These are phyloP conservation scores for Mikania micrantha DNA, from an alignment of 129 eudicot genomes.

Conservation along the genomic window DNA sequence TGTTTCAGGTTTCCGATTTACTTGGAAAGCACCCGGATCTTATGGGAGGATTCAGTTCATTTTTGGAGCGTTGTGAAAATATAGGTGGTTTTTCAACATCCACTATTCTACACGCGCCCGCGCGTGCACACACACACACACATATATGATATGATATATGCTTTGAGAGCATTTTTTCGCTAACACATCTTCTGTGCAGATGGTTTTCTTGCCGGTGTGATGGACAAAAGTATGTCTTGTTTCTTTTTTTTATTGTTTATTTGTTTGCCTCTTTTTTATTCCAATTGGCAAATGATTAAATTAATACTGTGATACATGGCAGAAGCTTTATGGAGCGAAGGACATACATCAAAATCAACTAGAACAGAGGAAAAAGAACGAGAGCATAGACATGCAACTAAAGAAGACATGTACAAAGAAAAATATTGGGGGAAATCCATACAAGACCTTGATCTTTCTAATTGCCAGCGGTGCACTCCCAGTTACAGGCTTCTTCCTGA, in stretches of 20 bases:
- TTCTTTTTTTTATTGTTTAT: not conserved
- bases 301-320: constrained; percentile 22
- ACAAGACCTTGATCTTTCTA: constrained; percentile 87
- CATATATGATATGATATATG: no score
- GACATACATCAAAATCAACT: constrained; percentile 56
- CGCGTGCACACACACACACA: no score
- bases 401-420: constrained; percentile 70
- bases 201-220: constrained; percentile 92
- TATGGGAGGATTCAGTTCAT: constrained; percentile 90
- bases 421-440: constrained; percentile 94
- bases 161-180: not conserved
- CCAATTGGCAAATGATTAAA: not conserved
- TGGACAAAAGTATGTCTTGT: constrained; percentile 78
- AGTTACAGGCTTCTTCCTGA: constrained; percentile 98
- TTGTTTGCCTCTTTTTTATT: not conserved
- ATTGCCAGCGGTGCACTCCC: constrained; percentile 87
- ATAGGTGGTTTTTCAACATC: constrained; percentile 42
- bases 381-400: constrained; percentile 60
- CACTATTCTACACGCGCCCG: no score
- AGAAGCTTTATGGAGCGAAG: constrained; percentile 82
- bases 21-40: constrained; percentile 91
- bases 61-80: constrained; percentile 84
- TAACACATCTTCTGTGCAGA: constrained; percentile 46
- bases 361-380: constrained; percentile 69
- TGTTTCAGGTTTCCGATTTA: constrained; percentile 89